Evolutionary conservation across 2,329 filamentous ascomycete genomes (phyloP), one percentile per base, ranked within the genome.

Genomic region (Trichophyton rubrum): DNA sequence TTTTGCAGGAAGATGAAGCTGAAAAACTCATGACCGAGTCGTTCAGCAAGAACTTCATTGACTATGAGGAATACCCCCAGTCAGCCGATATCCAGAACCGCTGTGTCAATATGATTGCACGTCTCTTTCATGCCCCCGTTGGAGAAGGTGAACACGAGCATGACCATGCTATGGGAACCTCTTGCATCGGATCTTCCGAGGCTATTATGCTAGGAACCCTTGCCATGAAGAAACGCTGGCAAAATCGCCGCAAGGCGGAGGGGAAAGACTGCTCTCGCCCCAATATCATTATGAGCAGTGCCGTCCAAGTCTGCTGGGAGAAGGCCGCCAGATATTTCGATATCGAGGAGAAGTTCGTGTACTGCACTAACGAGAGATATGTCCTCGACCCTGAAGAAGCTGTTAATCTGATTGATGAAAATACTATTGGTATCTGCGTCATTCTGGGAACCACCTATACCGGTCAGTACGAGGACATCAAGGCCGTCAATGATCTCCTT

Each of bases 231-330:
- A 90, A 86, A 78, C 84, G 87, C 68, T 97, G 92, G 92, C 86
- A 89, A 78, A 90, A 93, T 74, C 86, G 85, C 76, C 86, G 90
- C 67, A 83, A 87, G 72, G 90, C 88, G 3, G 88, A 84, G 67
- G 91, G 90, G 63, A 93, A 95, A 78, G 82, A 90, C 60, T 82
- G 74, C 63, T 88, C 90, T 64, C 82, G 82, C 51, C 92, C 92
- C 60, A 97, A 97, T 76, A 86, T 97, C 63, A 78, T 97, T 79
- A 96, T 97, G 92, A 93, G 89, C 68, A 90, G 89, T 27, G 91
- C 92, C 35, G 92, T 96, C 1, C 92, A 97, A 76, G 92, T 96
- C 45, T 96, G 90, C 80, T 96, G 91, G 91, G 90, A 96, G 74
- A 96, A 96, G 79, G 86, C 87, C 0, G 84, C 87, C 3, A 82